These are phyloP conservation scores for Cercospora sesami DNA, from an alignment of 2,329 filamentous ascomycete species.

Conservation along the genomic window DNA sequence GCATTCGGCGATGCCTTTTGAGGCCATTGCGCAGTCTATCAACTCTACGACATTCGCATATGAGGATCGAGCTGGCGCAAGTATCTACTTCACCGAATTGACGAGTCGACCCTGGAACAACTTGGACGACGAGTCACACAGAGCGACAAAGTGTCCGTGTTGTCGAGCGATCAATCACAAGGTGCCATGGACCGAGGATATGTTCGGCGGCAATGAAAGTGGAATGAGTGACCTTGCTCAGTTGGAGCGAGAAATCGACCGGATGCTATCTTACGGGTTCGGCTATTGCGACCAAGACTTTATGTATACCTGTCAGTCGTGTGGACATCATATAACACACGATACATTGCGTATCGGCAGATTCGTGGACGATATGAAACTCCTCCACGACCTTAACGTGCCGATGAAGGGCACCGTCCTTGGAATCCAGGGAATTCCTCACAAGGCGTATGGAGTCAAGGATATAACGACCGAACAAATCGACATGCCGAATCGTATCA, in stretches of 20 bases:
- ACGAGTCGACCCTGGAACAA: slow-evolving; percentile 63
- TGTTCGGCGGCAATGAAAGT: not conserved
- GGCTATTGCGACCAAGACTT: slow-evolving; percentile 65
- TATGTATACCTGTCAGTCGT: slow-evolving; percentile 52
- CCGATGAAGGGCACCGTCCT: slow-evolving; percentile 71
- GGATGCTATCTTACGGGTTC: slow-evolving; percentile 43
- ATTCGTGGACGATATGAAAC: slow-evolving; percentile 59
- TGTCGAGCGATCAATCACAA: slow-evolving; percentile 46
- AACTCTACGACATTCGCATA: slow-evolving; percentile 61
- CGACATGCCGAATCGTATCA: slow-evolving; percentile 35
- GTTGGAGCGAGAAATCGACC: slow-evolving; percentile 40
- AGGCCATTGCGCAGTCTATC: slow-evolving; percentile 58
- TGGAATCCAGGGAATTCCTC: slow-evolving; percentile 55
- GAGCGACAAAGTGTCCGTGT: slow-evolving; percentile 56
- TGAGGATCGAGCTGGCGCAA: slow-evolving; percentile 44
- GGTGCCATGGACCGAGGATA: slow-evolving; percentile 60
- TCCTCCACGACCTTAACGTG: slow-evolving; percentile 48
- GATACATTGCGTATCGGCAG: slow-evolving; percentile 62
- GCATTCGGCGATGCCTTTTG: slow-evolving; percentile 67
- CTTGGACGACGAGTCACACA: slow-evolving; percentile 51
- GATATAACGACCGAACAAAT: slow-evolving; percentile 22
- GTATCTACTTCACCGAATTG: slow-evolving; percentile 48
- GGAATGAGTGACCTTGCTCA: slow-evolving; percentile 5
- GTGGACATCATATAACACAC: slow-evolving; percentile 54
- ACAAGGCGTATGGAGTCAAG: slow-evolving; percentile 33